These are phyloP conservation scores for Fonsecaea multimorphosa DNA, from an alignment of 2,329 filamentous ascomycete genomes.

Conservation along the genomic window DNA sequence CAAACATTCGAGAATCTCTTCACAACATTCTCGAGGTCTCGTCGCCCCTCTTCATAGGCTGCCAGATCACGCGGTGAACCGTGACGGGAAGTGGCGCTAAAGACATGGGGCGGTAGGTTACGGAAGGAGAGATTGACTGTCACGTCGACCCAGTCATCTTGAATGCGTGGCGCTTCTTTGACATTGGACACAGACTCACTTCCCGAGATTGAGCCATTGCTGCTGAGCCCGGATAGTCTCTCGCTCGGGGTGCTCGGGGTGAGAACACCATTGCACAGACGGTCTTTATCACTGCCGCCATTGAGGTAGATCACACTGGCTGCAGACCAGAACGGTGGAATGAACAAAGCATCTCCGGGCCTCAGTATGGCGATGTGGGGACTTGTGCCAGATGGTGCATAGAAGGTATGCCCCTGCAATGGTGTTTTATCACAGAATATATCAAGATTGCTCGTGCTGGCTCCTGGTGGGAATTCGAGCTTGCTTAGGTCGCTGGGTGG, in stretches of 20 bases:
- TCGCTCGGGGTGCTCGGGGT: neutral
- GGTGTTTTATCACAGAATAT: constrained; percentile 63
- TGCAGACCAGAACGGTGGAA: constrained; percentile 78
- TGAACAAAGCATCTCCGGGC: constrained; percentile 77
- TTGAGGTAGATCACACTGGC: constrained; percentile 12
- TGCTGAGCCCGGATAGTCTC: neutral
- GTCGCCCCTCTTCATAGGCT: constrained; percentile 79
- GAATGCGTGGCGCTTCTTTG: neutral
- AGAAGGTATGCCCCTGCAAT: constrained; percentile 47
- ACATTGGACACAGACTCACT: constrained; percentile 4
- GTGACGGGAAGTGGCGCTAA: constrained; percentile 76
- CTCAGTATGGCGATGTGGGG: constrained; percentile 70
- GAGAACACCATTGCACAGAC: neutral
- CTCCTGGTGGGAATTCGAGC: constrained; percentile 74
- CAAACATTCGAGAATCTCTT: constrained; percentile 21
- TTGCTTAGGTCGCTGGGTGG: constrained; percentile 75
- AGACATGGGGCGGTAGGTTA: constrained; percentile 65
- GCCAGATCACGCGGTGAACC: constrained; percentile 86
- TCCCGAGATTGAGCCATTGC: neutral
- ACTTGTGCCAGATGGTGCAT: constrained; percentile 67
- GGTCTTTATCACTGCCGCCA: neutral
- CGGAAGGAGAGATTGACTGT: constrained; percentile 88
- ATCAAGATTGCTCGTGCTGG: constrained; percentile 62
- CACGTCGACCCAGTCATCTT: constrained; percentile 59
- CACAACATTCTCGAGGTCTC: constrained; percentile 70